These are phyloP conservation scores for Ulota crispa DNA, from an alignment of 225 moss, liverwort and hornwort genomes.

Conservation along the genomic window DNA sequence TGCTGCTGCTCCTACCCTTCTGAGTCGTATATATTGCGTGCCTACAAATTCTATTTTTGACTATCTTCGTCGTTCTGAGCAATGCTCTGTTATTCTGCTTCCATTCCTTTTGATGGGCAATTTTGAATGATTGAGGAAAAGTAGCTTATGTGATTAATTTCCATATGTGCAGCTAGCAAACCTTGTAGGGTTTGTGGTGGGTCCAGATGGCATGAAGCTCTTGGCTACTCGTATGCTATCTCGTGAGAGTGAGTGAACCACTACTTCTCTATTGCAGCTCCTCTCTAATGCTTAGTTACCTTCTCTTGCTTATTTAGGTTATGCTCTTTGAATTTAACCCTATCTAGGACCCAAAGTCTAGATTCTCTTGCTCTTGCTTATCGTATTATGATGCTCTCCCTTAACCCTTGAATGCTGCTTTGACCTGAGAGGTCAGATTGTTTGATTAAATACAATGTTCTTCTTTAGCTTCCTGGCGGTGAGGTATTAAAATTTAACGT, in stretches of 20 bases:
- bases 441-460: not conserved
- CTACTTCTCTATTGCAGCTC: not conserved
- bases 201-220: slow-evolving; percentile 65
- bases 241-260: slow-evolving; percentile 45
- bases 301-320: slow-evolving; percentile 8
- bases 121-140: not conserved
- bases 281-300: slow-evolving; percentile 4
- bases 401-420: not conserved
- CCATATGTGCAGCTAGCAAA: slow-evolving; percentile 61
- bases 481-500: not conserved
- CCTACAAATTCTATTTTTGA: not conserved
- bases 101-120: not conserved
- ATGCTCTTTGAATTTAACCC: not conserved
- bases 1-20: slow-evolving; percentile 12
- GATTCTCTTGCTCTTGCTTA: not conserved
- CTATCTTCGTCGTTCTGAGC: not conserved
- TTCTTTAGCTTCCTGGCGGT: not conserved
- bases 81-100: not conserved
- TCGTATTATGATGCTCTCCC: not conserved
- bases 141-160: not conserved
- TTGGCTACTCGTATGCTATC: slow-evolving; percentile 65
- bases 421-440: slow-evolving; percentile 4
- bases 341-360: not conserved
- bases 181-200: slow-evolving; percentile 82
- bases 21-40: slow-evolving; percentile 1